phyloP scores from a whole-genome alignment of 2,329 filamentous ascomycete species.

The Cladosporium velox region DNA sequence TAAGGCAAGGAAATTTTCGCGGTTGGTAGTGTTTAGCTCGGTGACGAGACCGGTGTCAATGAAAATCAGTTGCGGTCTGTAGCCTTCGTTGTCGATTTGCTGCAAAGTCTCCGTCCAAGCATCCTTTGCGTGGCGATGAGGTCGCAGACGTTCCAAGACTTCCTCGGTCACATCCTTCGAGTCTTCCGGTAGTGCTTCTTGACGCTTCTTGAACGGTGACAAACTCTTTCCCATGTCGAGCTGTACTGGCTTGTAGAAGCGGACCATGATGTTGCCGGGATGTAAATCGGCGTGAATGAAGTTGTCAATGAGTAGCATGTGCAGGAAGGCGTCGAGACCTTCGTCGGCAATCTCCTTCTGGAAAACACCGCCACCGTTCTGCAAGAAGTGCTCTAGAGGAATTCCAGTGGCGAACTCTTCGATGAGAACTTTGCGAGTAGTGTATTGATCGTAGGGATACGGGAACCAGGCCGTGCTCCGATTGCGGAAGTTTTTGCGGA shows the following conservation, averaged over 20 bases:
- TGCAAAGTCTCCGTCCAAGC: constrained; percentile 73
- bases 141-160: constrained; percentile 76
- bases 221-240: constrained; percentile 57
- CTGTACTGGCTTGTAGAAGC: constrained; percentile 84
- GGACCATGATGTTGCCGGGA: constrained; percentile 98
- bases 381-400: constrained; percentile 83
- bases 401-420: constrained; percentile 97
- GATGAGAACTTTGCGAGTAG: constrained; percentile 85
- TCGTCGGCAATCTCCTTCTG: constrained; percentile 93
- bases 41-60: constrained; percentile 97
- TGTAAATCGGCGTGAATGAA: constrained; percentile 97
- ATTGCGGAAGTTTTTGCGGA: constrained; percentile 86
- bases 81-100: constrained; percentile 82
- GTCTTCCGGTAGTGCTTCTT: constrained; percentile 44
- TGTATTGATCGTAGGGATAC: constrained; percentile 89
- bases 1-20: constrained; percentile 87
- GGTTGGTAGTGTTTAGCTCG: constrained; percentile 83
- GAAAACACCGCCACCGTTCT: constrained; percentile 88
- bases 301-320: constrained; percentile 96
- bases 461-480: constrained; percentile 96
- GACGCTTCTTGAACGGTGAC: constrained; percentile 24
- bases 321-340: constrained; percentile 90
- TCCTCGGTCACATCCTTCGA: constrained; percentile 81
- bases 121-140: constrained; percentile 64
- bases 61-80: constrained; percentile 91